A percentile compares a stretch with the other conserved stretches of the same genome.
These are phyloP conservation scores for Colletotrichum euphorbiae DNA, from an alignment of 2,329 filamentous ascomycete genomes.

Conservation along the genomic window DNA sequence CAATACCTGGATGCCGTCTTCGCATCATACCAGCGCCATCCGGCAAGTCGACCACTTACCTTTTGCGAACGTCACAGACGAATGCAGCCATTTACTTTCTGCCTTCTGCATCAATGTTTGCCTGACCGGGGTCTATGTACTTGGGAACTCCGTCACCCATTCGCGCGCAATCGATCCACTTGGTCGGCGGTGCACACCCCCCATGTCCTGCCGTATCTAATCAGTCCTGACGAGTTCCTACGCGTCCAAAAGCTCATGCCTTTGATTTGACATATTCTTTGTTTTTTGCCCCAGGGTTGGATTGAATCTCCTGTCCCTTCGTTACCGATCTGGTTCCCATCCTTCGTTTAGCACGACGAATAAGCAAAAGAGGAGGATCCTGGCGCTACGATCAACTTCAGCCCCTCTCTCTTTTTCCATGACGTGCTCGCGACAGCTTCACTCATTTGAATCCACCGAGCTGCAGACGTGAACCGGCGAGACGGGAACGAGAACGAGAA, in stretches of 20 bases:
- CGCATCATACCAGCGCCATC: conserved; percentile 14
- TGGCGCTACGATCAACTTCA: not conserved
- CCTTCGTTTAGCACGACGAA: not conserved
- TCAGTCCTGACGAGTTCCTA: conserved; percentile 26
- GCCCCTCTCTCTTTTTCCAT: conserved; percentile 3
- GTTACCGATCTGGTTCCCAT: not conserved
- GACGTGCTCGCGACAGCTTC: conserved; percentile 29
- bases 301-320: not conserved
- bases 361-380: conserved; percentile 4
- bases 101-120: conserved; percentile 12
- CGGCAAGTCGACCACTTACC: conserved; percentile 2
- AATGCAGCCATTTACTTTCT: conserved; percentile 17
- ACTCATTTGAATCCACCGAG: not conserved
- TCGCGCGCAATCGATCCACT: conserved; percentile 22
- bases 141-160: conserved; percentile 2
- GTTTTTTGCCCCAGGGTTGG: not conserved
- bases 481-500: not conserved
- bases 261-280: conserved; percentile 1
- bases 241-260: not conserved
- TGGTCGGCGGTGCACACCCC: conserved; percentile 11
- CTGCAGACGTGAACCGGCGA: conserved; percentile 6
- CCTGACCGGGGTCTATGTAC: conserved; percentile 1
- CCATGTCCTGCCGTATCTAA: conserved; percentile 24
- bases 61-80: not conserved
- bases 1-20: conserved; percentile 30